Percentiles rank a stretch among this genome's conserved stretches.
Conservation (phyloP, 2,329 filamentous ascomycete genomes). For the Aspergillus brunneoviolaceus region DNA sequence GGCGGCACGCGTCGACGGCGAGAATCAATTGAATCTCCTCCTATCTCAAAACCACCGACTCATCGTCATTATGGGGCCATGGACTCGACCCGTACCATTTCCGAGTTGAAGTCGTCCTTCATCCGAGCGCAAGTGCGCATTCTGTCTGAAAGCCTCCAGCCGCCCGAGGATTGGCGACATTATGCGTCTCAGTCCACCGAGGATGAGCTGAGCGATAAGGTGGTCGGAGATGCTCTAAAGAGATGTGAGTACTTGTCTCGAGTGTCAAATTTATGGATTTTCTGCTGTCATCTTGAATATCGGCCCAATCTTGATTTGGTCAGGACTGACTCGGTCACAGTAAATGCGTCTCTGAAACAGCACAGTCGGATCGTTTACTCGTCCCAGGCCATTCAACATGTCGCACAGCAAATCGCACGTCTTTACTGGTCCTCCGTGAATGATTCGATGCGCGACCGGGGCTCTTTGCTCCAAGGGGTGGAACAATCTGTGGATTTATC, state of each 20-base stretch:
- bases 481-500: constrained; percentile 43
- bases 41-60: background rate
- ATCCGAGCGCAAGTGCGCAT: constrained; percentile 53
- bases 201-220: constrained; percentile 49
- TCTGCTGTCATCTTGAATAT: background rate
- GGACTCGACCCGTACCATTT: constrained; percentile 46
- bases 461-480: constrained; percentile 29
- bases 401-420: constrained; percentile 56
- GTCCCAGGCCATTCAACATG: constrained; percentile 55
- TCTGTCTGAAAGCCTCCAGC: constrained; percentile 49
- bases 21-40: background rate
- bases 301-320: background rate
- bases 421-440: constrained; percentile 55
- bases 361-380: constrained; percentile 56
- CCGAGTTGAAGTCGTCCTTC: constrained; percentile 53
- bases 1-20: constrained; percentile 1
- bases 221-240: constrained; percentile 51
- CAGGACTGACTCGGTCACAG: constrained; percentile 28
- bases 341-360: constrained; percentile 52
- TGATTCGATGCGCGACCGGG: constrained; percentile 30
- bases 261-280: background rate
- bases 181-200: constrained; percentile 44
- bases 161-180: constrained; percentile 49
- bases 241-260: constrained; percentile 43
- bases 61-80: constrained; percentile 28